These are phyloP conservation scores for Ogataea polymorpha DNA, from an alignment of 805 yeast species.

Conservation along the genomic window DNA sequence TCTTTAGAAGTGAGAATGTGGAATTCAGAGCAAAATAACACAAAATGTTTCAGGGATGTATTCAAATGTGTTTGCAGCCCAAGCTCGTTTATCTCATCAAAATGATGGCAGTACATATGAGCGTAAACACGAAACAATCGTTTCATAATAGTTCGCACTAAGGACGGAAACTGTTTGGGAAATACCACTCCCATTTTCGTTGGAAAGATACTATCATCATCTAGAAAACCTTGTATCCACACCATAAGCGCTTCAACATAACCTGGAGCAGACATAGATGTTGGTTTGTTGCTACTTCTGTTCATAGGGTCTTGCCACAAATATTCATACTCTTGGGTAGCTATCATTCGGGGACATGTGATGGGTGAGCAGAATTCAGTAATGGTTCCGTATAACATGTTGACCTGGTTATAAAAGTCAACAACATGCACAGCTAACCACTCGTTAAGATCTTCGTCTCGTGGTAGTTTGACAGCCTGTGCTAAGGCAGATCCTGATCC, in stretches of 20 bases:
- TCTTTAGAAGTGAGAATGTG: conserved; percentile 73
- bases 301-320: conserved; percentile 84
- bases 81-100: conserved; percentile 88
- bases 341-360: conserved; percentile 97
- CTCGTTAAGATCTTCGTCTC: conserved; percentile 86
- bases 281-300: conserved; percentile 61
- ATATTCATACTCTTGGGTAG: conserved; percentile 95
- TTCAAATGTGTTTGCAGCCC: conserved; percentile 91
- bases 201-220: conserved; percentile 88
- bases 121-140: conserved; percentile 93
- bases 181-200: conserved; percentile 88
- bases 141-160: conserved; percentile 84
- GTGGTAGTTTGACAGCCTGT: conserved; percentile 91
- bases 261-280: conserved; percentile 89
- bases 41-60: conserved; percentile 92
- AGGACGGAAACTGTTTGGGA: conserved; percentile 74
- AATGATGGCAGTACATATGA: conserved; percentile 96
- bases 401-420: conserved; percentile 92
- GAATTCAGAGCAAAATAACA: conserved; percentile 82
- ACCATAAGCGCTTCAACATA: conserved; percentile 90
- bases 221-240: conserved; percentile 93
- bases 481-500: conserved; percentile 89
- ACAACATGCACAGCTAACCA: conserved; percentile 99
- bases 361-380: conserved; percentile 94
- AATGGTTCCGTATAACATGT: conserved; percentile 93